A percentile compares a stretch with the other conserved stretches of the same genome.
Evolutionary conservation across 2,329 filamentous ascomycete species (phyloP).

Genomic region (Ophiostoma piceae): DNA sequence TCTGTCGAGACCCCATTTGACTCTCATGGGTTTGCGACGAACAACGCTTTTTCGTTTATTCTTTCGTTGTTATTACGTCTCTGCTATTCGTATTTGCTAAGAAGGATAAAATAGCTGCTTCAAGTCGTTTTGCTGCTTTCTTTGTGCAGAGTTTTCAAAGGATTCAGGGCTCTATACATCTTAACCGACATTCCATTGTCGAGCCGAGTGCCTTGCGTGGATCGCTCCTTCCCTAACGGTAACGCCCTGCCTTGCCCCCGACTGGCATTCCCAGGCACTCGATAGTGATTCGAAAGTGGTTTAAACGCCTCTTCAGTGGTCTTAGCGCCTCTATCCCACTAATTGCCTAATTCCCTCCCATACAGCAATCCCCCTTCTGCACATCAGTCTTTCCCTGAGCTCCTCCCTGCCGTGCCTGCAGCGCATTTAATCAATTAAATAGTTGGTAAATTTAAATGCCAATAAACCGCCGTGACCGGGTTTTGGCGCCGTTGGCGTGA

Average conservation of each 20-base stretch:
- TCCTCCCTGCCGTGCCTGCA: slow-evolving; percentile 2
- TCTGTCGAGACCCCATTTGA: neutral
- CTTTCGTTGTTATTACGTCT: neutral
- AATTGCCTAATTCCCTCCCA: too few relatives aligned
- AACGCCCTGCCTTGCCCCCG: neutral
- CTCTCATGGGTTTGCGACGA: neutral
- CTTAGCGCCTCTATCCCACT: neutral
- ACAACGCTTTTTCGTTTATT: neutral
- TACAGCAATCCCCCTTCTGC: neutral
- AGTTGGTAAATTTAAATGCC: neutral
- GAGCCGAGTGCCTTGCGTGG: neutral
- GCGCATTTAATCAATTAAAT: neutral
- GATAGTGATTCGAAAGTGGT: too few relatives aligned
- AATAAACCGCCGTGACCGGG: slow-evolving; percentile 7
- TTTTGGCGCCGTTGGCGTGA: slow-evolving; percentile 18
- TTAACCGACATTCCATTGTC: neutral
- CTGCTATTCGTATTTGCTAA: neutral
- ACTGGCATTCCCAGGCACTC: neutral
- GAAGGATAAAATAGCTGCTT: neutral
- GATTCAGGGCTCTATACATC: neutral
- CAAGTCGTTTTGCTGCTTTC: neutral
- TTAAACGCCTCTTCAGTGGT: neutral
- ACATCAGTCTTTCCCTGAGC: neutral
- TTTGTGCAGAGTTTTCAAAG: neutral
- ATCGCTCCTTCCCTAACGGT: neutral